Conservation (phyloP, 352 stramenopile species). For the Pythium folliculosum region DNA sequence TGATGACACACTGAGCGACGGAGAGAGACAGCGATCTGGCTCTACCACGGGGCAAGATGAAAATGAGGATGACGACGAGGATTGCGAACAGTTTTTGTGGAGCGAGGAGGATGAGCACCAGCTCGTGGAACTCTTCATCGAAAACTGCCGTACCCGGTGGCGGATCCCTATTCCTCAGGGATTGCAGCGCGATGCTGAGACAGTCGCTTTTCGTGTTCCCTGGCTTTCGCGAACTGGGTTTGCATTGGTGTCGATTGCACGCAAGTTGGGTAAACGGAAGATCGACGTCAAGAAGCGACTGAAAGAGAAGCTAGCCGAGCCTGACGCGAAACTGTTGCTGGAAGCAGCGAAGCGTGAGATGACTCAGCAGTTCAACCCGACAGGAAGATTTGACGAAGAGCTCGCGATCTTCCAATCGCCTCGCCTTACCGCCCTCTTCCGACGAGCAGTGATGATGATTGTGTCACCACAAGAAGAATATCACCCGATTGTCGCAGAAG, state of each 20-base stretch:
- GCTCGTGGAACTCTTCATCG: slow-evolving; percentile 69
- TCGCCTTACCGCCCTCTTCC: slow-evolving; percentile 73
- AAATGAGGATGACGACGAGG: slow-evolving; percentile 23
- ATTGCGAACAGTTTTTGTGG: slow-evolving; percentile 41
- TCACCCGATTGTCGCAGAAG: slow-evolving; percentile 75
- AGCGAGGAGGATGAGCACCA: slow-evolving; percentile 54
- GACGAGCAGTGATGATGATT: slow-evolving; percentile 81
- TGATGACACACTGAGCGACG: not conserved
- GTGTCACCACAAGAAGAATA: slow-evolving; percentile 73
- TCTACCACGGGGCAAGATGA: not conserved
- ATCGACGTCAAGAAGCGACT: slow-evolving; percentile 83
- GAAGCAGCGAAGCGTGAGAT: slow-evolving; percentile 63
- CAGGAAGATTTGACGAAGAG: slow-evolving; percentile 69
- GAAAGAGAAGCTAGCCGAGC: slow-evolving; percentile 69
- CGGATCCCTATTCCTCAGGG: slow-evolving; percentile 57
- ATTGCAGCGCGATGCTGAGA: slow-evolving; percentile 56
- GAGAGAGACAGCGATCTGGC: slow-evolving; percentile 1
- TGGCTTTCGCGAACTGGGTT: slow-evolving; percentile 63
- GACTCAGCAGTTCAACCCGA: slow-evolving; percentile 41
- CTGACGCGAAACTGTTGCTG: slow-evolving; percentile 51
- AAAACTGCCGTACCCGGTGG: slow-evolving; percentile 66
- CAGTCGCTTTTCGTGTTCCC: slow-evolving; percentile 63
- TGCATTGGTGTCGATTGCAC: slow-evolving; percentile 59
- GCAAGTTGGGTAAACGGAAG: slow-evolving; percentile 62
- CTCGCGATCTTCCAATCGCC: slow-evolving; percentile 50